These are phyloP conservation scores for Santalum album DNA, from an alignment of 164 flowering plant genomes.

Conservation along the genomic window DNA sequence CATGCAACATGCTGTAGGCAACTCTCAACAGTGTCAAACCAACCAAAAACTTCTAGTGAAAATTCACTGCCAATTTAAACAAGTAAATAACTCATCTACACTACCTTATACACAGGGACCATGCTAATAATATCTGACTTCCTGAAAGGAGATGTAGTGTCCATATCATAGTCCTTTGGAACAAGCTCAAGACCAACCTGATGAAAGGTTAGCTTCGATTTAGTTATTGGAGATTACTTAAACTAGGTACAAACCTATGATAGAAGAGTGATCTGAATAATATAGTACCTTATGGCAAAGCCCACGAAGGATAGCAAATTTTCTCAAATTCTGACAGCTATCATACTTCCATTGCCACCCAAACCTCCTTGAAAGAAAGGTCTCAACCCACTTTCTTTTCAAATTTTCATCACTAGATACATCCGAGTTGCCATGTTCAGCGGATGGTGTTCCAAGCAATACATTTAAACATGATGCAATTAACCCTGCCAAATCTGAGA, in stretches of 20 bases:
- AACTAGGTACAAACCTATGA: too few species aligned
- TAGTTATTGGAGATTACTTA: slow-evolving; percentile 2
- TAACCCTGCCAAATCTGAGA: slow-evolving; percentile 49
- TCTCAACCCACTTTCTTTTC: slow-evolving; percentile 82
- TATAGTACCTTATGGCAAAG: slow-evolving; percentile 86
- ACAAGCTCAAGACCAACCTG: slow-evolving; percentile 96
- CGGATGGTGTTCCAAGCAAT: slow-evolving; percentile 61
- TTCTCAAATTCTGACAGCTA: slow-evolving; percentile 46
- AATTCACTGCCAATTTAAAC: slow-evolving; percentile 5
- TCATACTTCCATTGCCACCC: slow-evolving; percentile 62
- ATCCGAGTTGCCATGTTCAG: slow-evolving; percentile 32
- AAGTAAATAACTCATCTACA: neutral
- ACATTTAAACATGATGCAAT: slow-evolving; percentile 75
- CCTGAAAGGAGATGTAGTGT: slow-evolving; percentile 56
- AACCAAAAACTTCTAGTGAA: slow-evolving; percentile 1
- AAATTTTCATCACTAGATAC: slow-evolving; percentile 28
- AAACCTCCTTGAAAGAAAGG: slow-evolving; percentile 69
- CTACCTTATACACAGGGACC: slow-evolving; percentile 90
- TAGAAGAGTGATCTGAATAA: too few species aligned
- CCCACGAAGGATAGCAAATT: slow-evolving; percentile 83
- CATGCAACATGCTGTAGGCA: slow-evolving; percentile 83
- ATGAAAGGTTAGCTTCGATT: slow-evolving; percentile 2
- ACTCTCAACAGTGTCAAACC: slow-evolving; percentile 3
- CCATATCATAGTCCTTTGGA: slow-evolving; percentile 89
- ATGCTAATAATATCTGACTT: slow-evolving; percentile 68